Base-by-base conservation (phyloP, 1,284 basidiomycete species). In the Rhizoctonia solani region DNA sequence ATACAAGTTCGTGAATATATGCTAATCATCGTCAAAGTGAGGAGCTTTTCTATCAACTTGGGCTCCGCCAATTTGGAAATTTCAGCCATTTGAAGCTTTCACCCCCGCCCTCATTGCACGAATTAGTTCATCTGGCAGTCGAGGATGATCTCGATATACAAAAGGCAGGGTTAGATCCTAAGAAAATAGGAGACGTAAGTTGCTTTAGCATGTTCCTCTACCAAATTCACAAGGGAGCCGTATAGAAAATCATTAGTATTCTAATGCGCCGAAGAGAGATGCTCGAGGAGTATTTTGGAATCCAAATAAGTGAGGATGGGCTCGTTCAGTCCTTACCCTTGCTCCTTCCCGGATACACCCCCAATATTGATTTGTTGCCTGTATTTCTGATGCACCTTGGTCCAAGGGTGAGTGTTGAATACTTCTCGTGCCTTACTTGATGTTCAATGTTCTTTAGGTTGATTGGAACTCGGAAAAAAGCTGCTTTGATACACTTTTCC, bases 1-100 rank as follows among this genome's bases (percentile, higher is more conserved):
- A 14, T 65, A n/a, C 34, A 66, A 47, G 0, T 11, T 42, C 27
- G 23, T 46, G 32, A 3, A 23, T 27, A 56, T 5, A 9, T 66
- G 8, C 19, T 56, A 4, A 25, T 69, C 32, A n/a, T 37, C 27
- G 37, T 9, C 50, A 25, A 2, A 96, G 93, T 0, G 93, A 97
- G 73, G 95, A 98, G 72, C 83, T 98, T 47, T 97, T 98, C 74
- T 99, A 98, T 76, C 97, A 99, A 75, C 84, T 99, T 0, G 92
- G 87, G 1, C 78, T 99, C 50, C 83, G 93, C 19, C 96, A 99
- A 75, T 99, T 99, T 74, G 94, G 95, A 0, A 86, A 90, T 69
- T 85, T 92, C 69, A 82, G 84, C 58, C 82, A 86, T 8, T 77
- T 98, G 52, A 86, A 86, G 65, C 81, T 99, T 2, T 87, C 95